phyloP scores from a whole-genome alignment of 73 alveolate species.

The Paramecium biaurelia region DNA sequence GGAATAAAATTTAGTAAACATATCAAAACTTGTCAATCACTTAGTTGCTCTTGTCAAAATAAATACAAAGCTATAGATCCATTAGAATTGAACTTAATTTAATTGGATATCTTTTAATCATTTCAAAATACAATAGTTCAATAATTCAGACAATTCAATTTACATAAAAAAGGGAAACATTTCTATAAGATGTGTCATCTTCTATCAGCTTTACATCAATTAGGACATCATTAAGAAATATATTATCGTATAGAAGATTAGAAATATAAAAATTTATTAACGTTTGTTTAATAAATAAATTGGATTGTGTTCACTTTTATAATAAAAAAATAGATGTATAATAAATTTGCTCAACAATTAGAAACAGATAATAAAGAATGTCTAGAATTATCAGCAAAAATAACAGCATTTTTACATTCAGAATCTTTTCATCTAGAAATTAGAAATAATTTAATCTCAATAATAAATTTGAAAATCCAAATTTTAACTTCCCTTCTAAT shows the following conservation, averaged over 20 bases:
- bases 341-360: background rate
- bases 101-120: background rate
- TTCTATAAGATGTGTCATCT: background rate
- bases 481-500: background rate
- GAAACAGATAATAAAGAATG: background rate
- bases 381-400: background rate
- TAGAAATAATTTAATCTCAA: background rate
- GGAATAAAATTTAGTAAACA: background rate
- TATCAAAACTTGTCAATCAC: background rate
- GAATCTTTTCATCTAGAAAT: background rate
- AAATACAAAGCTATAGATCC: background rate
- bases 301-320: background rate
- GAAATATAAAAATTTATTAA: background rate
- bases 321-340: background rate
- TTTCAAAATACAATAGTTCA: background rate
- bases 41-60: background rate
- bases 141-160: background rate
- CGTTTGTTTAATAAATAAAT: background rate
- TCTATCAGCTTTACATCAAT: background rate
- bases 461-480: background rate
- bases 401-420: background rate
- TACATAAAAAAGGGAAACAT: background rate
- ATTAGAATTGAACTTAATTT: background rate
- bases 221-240: background rate
- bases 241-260: background rate